Evolutionary conservation across 1,284 basidiomycete species (phyloP).

Genomic region (Peniophora sp.): DNA sequence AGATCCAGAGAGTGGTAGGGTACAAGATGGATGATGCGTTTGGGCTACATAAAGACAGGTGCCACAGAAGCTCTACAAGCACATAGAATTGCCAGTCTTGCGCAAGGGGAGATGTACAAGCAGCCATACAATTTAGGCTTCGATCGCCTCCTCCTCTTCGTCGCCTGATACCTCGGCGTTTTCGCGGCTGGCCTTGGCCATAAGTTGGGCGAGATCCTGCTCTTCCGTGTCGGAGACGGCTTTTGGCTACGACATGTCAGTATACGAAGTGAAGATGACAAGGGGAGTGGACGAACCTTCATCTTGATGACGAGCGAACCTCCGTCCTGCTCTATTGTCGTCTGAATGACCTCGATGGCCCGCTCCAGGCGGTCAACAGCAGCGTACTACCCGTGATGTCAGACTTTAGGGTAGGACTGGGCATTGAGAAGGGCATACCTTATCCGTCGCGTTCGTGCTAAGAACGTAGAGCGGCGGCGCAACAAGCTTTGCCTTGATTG

Average conservation of each 20-base stretch:
- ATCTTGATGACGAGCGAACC: conserved; percentile 92
- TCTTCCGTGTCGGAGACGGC: conserved; percentile 96
- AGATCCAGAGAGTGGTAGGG: neutral
- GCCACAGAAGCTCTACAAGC: neutral
- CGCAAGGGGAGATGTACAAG: too few relatives aligned
- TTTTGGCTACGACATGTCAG: conserved; percentile 61
- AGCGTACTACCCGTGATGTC: conserved; percentile 44
- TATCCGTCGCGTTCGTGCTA: conserved; percentile 95
- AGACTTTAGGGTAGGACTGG: neutral
- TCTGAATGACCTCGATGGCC: conserved; percentile 87
- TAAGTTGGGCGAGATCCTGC: conserved; percentile 88
- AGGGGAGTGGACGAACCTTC: conserved; percentile 55
- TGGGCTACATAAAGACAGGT: neutral
- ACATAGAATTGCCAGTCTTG: neutral
- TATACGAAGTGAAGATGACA: neutral
- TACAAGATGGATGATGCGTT: neutral
- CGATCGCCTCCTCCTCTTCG: conserved; percentile 65
- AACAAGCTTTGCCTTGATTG: conserved; percentile 96
- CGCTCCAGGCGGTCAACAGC: conserved; percentile 92
- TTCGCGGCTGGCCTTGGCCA: conserved; percentile 87
- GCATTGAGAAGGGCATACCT: conserved; percentile 37
- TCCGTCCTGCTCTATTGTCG: conserved; percentile 76
- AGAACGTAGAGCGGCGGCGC: conserved; percentile 96
- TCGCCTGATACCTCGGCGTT: conserved; percentile 94
- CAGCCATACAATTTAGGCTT: neutral